phyloP scores from a whole-genome alignment of 1,139 yeast genomes.

The Pichia sp. region DNA sequence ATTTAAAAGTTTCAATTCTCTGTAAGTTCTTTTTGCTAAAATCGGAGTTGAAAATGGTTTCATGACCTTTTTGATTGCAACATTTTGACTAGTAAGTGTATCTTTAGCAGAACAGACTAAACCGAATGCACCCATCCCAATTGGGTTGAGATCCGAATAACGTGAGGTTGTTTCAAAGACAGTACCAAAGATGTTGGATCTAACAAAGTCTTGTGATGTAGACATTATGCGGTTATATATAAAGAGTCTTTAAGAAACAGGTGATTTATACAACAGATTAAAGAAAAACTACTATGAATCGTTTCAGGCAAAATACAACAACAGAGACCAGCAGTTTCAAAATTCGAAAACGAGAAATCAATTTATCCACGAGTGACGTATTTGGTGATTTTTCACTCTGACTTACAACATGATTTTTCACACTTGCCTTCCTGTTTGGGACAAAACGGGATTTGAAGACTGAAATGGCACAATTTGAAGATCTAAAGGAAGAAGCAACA shows the following conservation, averaged over 20 bases:
- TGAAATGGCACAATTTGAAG: background rate
- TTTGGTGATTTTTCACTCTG: background rate
- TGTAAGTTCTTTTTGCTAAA: constrained; percentile 89
- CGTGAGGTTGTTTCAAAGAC: constrained; percentile 90
- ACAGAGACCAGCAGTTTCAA: background rate
- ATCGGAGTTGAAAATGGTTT: constrained; percentile 95
- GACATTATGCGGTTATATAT: too few relatives aligned
- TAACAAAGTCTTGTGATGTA: constrained; percentile 25
- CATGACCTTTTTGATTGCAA: constrained; percentile 96
- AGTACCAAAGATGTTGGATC: constrained; percentile 69
- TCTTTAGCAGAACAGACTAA: constrained; percentile 95
- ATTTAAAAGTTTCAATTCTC: constrained; percentile 88
- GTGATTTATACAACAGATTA: too few relatives aligned
- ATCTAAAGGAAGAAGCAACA: constrained; percentile 13
- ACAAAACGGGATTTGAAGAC: background rate
- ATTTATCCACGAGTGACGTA: background rate
- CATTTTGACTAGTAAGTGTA: constrained; percentile 77
- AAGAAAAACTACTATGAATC: background rate
- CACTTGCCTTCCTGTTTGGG: background rate
- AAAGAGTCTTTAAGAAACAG: too few relatives aligned
- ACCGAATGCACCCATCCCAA: constrained; percentile 99
- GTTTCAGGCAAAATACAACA: background rate
- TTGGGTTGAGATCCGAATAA: constrained; percentile 89
- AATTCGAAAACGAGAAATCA: background rate
- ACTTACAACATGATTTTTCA: background rate